Percentiles rank a stretch among this genome's conserved stretches.
Evolutionary conservation across 1,284 basidiomycete genomes (phyloP).

Genomic region (Apiotrichum domesticum): DNA sequence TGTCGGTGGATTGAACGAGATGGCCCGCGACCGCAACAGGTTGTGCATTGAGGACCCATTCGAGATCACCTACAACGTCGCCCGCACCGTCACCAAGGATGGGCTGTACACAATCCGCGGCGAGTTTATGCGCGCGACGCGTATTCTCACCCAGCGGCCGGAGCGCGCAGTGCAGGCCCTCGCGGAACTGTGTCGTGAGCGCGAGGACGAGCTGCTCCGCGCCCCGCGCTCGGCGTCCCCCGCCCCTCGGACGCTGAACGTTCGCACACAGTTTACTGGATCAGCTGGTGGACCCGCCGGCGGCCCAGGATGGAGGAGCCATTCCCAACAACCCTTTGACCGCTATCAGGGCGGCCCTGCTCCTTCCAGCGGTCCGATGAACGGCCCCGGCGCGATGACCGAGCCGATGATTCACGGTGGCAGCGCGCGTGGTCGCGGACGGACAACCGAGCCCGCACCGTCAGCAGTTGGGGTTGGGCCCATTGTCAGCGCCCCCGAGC

Average conservation of each 20-base stretch:
- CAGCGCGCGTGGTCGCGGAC: conserved; percentile 20
- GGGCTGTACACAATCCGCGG: conserved; percentile 95
- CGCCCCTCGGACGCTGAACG: conserved; percentile 36
- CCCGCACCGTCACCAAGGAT: conserved; percentile 91
- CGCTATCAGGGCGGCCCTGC: conserved; percentile 15
- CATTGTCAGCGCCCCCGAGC: neutral
- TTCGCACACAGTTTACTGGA: conserved; percentile 25
- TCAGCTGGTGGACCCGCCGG: conserved; percentile 13
- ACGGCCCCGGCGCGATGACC: conserved; percentile 15
- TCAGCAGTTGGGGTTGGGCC: neutral
- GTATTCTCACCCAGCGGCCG: conserved; percentile 69
- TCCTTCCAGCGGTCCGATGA: neutral
- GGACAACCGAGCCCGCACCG: conserved; percentile 19
- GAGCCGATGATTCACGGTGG: conserved; percentile 8
- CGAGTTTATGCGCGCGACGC: conserved; percentile 93
- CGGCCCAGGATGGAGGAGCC: conserved; percentile 30
- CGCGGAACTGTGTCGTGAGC: conserved; percentile 65
- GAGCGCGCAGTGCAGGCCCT: conserved; percentile 73
- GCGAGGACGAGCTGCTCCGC: conserved; percentile 47
- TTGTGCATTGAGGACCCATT: conserved; percentile 98
- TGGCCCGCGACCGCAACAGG: conserved; percentile 74
- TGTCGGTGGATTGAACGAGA: conserved; percentile 57
- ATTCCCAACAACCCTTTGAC: conserved; percentile 40
- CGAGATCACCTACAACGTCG: conserved; percentile 90
- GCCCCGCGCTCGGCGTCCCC: conserved; percentile 48